These are phyloP conservation scores for Vanrija pseudolonga DNA, from an alignment of 1,284 basidiomycete genomes.

Conservation along the genomic window DNA sequence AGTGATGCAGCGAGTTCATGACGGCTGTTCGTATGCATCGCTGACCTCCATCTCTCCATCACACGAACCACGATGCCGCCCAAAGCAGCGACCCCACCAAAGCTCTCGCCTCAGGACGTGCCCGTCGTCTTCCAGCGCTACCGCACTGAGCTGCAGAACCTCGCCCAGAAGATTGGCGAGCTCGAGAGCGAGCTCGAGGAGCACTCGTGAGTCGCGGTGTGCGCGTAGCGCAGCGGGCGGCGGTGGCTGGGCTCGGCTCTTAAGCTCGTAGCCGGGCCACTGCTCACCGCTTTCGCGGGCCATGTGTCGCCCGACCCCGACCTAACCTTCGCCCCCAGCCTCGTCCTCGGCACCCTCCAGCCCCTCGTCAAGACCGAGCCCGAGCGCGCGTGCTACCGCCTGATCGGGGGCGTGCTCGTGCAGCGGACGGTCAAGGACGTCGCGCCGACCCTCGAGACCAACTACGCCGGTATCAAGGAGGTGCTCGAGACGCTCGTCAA, in stretches of 20 bases:
- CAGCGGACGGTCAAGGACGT: constrained; percentile 96
- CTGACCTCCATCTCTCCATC: neutral
- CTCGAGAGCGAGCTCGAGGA: constrained; percentile 90
- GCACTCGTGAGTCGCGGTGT: constrained; percentile 56
- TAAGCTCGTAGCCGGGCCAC: too few species aligned
- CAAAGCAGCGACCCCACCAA: constrained; percentile 27
- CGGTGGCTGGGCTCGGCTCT: neutral
- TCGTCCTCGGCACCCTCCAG: constrained; percentile 83
- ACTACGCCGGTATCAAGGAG: constrained; percentile 78
- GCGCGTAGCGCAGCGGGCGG: neutral
- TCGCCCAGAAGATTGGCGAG: constrained; percentile 88
- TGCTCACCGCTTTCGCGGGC: neutral
- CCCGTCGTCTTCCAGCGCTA: constrained; percentile 53
- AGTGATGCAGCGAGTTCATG: too few species aligned
- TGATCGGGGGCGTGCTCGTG: constrained; percentile 93
- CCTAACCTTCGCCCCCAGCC: constrained; percentile 52
- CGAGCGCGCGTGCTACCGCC: constrained; percentile 88
- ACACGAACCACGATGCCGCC: constrained; percentile 32
- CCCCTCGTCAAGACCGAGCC: constrained; percentile 69
- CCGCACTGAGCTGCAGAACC: constrained; percentile 75
- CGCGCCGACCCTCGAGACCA: constrained; percentile 80
- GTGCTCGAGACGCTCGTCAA: constrained; percentile 70
- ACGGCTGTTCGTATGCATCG: neutral
- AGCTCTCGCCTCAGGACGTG: constrained; percentile 36
- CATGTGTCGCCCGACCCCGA: neutral